Evolutionary conservation across 2,329 filamentous ascomycete genomes (phyloP).

Genomic region (Fusarium sulawesiense): DNA sequence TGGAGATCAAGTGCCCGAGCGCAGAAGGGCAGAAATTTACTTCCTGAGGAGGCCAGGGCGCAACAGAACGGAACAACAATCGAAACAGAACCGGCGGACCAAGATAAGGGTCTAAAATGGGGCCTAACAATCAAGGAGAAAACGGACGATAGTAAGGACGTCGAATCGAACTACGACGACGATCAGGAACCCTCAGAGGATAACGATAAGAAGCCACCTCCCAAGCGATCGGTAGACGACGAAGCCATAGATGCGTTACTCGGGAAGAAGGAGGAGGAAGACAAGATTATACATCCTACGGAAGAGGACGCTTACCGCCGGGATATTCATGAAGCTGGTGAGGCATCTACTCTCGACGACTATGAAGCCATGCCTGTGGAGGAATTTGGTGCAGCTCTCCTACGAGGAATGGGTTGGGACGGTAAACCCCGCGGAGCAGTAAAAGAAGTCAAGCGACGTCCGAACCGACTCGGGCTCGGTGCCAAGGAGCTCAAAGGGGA

Average conservation of each 20-base stretch:
- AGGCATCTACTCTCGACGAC: slow-evolving; percentile 80
- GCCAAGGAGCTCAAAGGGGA: slow-evolving; percentile 81
- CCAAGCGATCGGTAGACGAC: slow-evolving; percentile 53
- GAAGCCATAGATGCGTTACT: slow-evolving; percentile 76
- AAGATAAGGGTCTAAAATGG: slow-evolving; percentile 67
- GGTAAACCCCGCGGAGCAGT: slow-evolving; percentile 65
- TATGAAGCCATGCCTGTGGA: slow-evolving; percentile 93
- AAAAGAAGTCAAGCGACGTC: slow-evolving; percentile 76
- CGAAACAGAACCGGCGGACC: slow-evolving; percentile 56
- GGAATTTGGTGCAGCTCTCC: slow-evolving; percentile 89
- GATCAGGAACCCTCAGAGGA: slow-evolving; percentile 17
- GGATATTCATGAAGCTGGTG: slow-evolving; percentile 78
- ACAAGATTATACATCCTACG: slow-evolving; percentile 66
- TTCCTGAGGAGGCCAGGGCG: slow-evolving; percentile 67
- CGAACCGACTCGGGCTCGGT: slow-evolving; percentile 87
- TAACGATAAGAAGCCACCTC: slow-evolving; percentile 4
- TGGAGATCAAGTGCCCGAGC: slow-evolving; percentile 68
- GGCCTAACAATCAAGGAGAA: slow-evolving; percentile 61
- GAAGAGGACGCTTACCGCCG: slow-evolving; percentile 76
- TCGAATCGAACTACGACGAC: slow-evolving; percentile 11
- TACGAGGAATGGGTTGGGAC: slow-evolving; percentile 97
- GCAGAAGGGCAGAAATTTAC: slow-evolving; percentile 63
- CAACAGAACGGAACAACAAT: slow-evolving; percentile 51
- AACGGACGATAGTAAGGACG: slow-evolving; percentile 62
- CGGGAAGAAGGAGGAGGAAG: slow-evolving; percentile 60